A percentile compares a stretch with the other conserved stretches of the same genome.
These are phyloP conservation scores for Starmerella geochares DNA, from an alignment of 805 yeast species.

Conservation along the genomic window DNA sequence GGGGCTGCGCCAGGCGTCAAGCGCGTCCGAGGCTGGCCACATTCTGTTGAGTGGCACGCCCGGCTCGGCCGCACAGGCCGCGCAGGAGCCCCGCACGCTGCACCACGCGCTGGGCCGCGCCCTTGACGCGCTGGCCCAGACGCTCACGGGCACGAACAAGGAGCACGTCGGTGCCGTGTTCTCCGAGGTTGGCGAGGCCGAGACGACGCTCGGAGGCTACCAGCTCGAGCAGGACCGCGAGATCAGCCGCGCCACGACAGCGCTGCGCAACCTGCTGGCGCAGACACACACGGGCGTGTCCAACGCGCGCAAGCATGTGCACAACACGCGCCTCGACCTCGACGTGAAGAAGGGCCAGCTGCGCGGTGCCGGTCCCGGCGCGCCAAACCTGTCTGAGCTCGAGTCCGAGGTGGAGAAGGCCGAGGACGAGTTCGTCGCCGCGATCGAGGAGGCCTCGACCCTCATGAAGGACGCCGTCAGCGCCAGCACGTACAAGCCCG, in stretches of 20 bases:
- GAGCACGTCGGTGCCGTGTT: constrained; percentile 53
- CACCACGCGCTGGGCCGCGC: constrained; percentile 76
- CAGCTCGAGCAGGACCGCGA: constrained; percentile 72
- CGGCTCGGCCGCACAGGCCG: constrained; percentile 36
- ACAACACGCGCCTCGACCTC: constrained; percentile 64
- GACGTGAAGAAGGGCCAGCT: constrained; percentile 59
- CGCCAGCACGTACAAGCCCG: constrained; percentile 46
- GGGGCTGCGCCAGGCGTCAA: constrained; percentile 58
- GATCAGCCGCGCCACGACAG: constrained; percentile 60
- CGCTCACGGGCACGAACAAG: constrained; percentile 35
- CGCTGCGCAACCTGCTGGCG: constrained; percentile 51
- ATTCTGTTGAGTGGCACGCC: constrained; percentile 36
- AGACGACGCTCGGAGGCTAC: constrained; percentile 69
- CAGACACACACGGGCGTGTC: constrained; percentile 53
- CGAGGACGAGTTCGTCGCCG: constrained; percentile 79
- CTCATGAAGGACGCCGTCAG: constrained; percentile 73
- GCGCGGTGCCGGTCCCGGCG: constrained; percentile 37
- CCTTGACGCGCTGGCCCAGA: constrained; percentile 30
- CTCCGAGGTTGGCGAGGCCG: constrained; percentile 55
- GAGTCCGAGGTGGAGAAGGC: constrained; percentile 70
- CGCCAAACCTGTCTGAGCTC: constrained; percentile 61
- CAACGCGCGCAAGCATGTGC: constrained; percentile 62
- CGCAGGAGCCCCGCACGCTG: constrained; percentile 65
- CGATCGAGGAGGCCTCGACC: constrained; percentile 76
- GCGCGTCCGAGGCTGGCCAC: constrained; percentile 75